A percentile compares a stretch with the other conserved stretches of the same genome.
phyloP scores from a whole-genome alignment of 176 grass and related monocot genomes.

The Raddia guianensis region DNA sequence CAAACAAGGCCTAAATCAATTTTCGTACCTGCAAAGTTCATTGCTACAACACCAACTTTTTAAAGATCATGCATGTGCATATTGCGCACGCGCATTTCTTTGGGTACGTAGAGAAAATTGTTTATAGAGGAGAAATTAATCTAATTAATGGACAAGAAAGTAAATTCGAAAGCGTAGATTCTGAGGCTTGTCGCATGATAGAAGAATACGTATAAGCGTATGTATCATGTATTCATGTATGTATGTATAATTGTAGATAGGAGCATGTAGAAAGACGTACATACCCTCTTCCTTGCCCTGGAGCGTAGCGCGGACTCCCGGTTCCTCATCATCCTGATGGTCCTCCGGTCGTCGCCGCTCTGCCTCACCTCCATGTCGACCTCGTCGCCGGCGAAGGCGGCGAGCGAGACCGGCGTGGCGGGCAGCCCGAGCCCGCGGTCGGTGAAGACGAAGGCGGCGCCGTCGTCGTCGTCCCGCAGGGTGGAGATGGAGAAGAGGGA shows the following conservation, averaged over 20 bases:
- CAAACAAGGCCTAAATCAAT: no score
- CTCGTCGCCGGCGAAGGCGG: constrained; percentile 36
- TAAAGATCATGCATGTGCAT: no score
- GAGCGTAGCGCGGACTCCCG: constrained; percentile 58
- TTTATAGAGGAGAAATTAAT: no score
- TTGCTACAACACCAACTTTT: no score
- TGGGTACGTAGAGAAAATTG: no score
- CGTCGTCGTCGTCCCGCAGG: constrained; percentile 42
- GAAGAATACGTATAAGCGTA: background rate
- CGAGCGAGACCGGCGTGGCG: constrained; percentile 49
- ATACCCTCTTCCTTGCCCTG: constrained; percentile 63
- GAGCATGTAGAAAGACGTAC: background rate
- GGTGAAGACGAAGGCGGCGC: constrained; percentile 7
- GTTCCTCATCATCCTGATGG: constrained; percentile 58
- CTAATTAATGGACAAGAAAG: background rate
- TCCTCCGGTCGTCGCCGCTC: constrained; percentile 45
- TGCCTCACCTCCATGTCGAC: constrained; percentile 50
- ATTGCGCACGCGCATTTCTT: no score
- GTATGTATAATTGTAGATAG: background rate
- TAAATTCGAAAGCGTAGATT: background rate
- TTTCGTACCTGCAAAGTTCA: no score
- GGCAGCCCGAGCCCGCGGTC: constrained; percentile 34
- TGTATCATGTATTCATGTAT: background rate
- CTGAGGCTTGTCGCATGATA: background rate
- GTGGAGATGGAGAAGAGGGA: constrained; percentile 65